Percentiles rank a stretch among this genome's conserved stretches.
phyloP scores from a whole-genome alignment of 257 asterid species.

The Nyctanthes arbortristis region DNA sequence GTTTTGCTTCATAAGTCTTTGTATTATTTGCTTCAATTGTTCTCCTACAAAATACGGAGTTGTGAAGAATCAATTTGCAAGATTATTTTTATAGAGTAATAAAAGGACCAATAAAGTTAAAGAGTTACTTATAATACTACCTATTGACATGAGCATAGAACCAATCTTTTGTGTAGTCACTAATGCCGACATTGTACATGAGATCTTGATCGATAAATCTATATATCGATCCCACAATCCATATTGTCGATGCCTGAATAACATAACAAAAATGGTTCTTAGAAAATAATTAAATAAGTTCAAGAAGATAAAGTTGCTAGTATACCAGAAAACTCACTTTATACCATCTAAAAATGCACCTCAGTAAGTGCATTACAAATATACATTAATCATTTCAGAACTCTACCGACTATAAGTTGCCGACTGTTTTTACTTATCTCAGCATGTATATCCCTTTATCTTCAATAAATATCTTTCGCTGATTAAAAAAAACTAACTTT shows the following conservation, averaged over 20 bases:
- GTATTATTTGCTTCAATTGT: background rate
- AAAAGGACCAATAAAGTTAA: background rate
- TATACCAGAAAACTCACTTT: too few relatives aligned
- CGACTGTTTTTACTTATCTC: too few relatives aligned
- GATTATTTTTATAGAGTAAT: background rate
- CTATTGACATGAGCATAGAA: conserved; percentile 63
- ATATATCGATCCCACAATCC: conserved; percentile 59
- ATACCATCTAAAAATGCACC: background rate
- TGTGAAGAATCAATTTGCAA: background rate
- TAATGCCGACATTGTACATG: conserved; percentile 43
- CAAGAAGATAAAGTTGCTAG: background rate
- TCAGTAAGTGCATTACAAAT: too few relatives aligned
- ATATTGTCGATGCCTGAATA: conserved; percentile 57
- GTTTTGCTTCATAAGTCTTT: conserved; percentile 38
- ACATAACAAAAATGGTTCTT: background rate
- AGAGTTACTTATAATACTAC: conserved; percentile 30
- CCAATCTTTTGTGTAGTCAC: conserved; percentile 50
- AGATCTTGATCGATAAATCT: conserved; percentile 40
- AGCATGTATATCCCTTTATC: too few relatives aligned
- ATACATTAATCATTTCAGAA: too few relatives aligned
- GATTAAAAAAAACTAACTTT: conserved; percentile 34
- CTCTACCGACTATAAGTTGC: too few relatives aligned
- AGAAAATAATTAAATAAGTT: too few relatives aligned
- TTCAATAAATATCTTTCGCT: too few relatives aligned
- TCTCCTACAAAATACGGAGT: conserved; percentile 35